Evolutionary conservation across 2,329 filamentous ascomycete genomes (phyloP).

Genomic region (Dactylella cylindrospora): DNA sequence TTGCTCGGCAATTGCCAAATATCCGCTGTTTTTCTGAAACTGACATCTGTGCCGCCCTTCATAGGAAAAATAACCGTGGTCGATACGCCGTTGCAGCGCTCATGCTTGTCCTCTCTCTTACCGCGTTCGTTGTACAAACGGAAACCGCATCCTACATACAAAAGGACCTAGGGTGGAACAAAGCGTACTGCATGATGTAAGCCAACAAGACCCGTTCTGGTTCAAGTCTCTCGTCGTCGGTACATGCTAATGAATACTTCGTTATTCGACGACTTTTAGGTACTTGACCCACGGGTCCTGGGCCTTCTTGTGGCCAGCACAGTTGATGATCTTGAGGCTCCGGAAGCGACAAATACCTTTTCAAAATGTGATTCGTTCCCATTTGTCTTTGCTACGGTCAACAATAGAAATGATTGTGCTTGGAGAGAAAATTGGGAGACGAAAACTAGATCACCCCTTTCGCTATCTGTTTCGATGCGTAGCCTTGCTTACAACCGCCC

Average conservation of each 20-base stretch:
- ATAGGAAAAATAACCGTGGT: conserved; percentile 68
- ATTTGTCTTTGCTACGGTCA: conserved; percentile 63
- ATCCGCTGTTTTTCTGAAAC: conserved; percentile 49
- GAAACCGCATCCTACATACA: conserved; percentile 95
- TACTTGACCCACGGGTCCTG: conserved; percentile 94
- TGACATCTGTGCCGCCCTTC: conserved; percentile 56
- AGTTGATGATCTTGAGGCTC: conserved; percentile 75
- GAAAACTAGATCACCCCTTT: conserved; percentile 57
- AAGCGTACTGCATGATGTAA: conserved; percentile 99
- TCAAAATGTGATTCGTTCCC: conserved; percentile 79
- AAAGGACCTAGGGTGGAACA: conserved; percentile 87
- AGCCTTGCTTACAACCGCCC: conserved; percentile 75
- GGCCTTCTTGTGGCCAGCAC: conserved; percentile 82
- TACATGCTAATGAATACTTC: background rate
- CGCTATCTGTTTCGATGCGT: conserved; percentile 79
- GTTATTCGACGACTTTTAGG: conserved; percentile 31
- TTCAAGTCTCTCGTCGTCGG: background rate
- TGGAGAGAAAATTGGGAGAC: conserved; percentile 51
- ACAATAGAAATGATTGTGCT: conserved; percentile 80
- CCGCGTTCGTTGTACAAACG: conserved; percentile 85
- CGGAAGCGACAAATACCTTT: conserved; percentile 78
- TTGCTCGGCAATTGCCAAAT: conserved; percentile 51
- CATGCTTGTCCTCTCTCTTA: conserved; percentile 78
- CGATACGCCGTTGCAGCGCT: conserved; percentile 85
- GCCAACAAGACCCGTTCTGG: conserved; percentile 35